Evolutionary conservation across 345 rosid species (phyloP).

Genomic region (Orychophragmus violaceus): DNA sequence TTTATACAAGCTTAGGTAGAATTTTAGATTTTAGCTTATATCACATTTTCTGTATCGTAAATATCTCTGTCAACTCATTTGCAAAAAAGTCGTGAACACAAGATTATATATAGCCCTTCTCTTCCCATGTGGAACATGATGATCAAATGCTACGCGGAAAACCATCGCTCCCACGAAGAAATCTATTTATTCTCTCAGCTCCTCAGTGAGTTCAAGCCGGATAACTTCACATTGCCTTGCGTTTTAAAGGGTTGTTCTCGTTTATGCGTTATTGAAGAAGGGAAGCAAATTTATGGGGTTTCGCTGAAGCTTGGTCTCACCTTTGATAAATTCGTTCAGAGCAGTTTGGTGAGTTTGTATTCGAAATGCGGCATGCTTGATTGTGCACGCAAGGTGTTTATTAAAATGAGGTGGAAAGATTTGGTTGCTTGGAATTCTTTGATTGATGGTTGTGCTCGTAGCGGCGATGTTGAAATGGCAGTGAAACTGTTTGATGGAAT

Average conservation of each 20-base stretch:
- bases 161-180: conserved; percentile 43
- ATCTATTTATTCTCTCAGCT: conserved; percentile 32
- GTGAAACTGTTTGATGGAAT: conserved; percentile 41
- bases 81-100: no score
- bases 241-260: conserved; percentile 51
- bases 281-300: conserved; percentile 54
- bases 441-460: conserved; percentile 44
- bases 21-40: no score
- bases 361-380: conserved; percentile 39
- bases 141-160: conserved; percentile 40
- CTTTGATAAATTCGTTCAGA: conserved; percentile 47
- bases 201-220: conserved; percentile 30
- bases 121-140: conserved; percentile 42
- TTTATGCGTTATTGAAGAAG: conserved; percentile 41
- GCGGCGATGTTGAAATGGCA: conserved; percentile 37
- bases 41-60: no score
- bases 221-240: conserved; percentile 46
- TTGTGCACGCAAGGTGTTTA: conserved; percentile 39
- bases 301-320: conserved; percentile 42
- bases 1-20: no score
- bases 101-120: conserved; percentile 20
- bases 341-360: conserved; percentile 50
- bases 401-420: conserved; percentile 36
- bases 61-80: no score
- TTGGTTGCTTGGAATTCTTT: conserved; percentile 43